Conservation (phyloP, 805 yeast genomes). For the Myxozyma kluyveri region DNA sequence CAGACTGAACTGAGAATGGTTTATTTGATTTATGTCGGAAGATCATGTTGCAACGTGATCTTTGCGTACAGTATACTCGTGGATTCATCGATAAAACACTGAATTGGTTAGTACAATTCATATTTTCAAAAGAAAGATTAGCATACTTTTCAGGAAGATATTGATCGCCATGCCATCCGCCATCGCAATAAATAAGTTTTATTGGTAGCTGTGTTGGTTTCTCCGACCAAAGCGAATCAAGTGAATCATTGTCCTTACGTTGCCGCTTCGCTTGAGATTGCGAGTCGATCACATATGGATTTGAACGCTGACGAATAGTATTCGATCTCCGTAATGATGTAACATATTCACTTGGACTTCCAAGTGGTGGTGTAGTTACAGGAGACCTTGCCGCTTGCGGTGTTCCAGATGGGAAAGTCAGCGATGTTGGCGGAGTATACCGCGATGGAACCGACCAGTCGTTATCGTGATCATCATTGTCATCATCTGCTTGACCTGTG, state of each 20-base stretch:
- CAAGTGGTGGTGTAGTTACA: not conserved
- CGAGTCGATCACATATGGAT: constrained; percentile 14
- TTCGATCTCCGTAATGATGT: constrained; percentile 12
- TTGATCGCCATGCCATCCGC: constrained; percentile 29
- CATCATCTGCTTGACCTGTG: no score
- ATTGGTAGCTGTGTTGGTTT: constrained; percentile 13
- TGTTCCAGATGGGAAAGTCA: not conserved
- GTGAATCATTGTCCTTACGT: constrained; percentile 6
- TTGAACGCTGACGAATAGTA: constrained; percentile 17
- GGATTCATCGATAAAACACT: constrained; percentile 10
- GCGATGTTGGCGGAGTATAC: constrained; percentile 4
- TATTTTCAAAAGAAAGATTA: not conserved
- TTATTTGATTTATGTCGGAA: constrained; percentile 17
- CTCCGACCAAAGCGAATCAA: constrained; percentile 9
- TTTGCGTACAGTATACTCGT: constrained; percentile 27
- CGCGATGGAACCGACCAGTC: no score
- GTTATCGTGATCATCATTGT: no score
- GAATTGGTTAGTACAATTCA: not conserved
- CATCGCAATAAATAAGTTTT: constrained; percentile 24
- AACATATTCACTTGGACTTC: constrained; percentile 4
- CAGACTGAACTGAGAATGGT: constrained; percentile 25
- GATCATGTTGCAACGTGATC: constrained; percentile 26
- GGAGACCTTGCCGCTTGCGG: not conserved
- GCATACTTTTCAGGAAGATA: constrained; percentile 24
- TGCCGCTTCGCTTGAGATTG: constrained; percentile 19